Evolutionary conservation across 768 basidiomycete genomes (phyloP), one percentile per base, ranked within the genome.

Genomic region (Suillus variegatus): DNA sequence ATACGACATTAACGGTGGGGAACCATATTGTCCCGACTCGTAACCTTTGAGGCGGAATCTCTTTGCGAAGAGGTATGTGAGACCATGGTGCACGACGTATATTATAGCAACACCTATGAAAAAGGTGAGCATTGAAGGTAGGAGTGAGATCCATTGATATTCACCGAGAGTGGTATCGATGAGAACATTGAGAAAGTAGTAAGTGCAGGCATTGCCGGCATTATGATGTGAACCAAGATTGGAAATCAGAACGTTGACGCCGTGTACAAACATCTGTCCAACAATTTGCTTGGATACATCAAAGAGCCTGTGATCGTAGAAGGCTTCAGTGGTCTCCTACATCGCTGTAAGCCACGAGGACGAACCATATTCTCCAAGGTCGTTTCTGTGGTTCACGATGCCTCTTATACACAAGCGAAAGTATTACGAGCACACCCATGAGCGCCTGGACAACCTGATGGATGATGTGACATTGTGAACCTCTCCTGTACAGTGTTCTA

Each of bases 241-340:
- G 35, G 95, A 95, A 60, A 94, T 86, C 43, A 94, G 78, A 25
- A 95, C 84, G 74, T 95, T 95, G 51, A 86, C 80, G 3, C 84
- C 85, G 72, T 95, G 93, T 4, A 95, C 87, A 71, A 92, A 90
- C 80, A 90, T 82, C 72, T 93, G 91, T 55, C 93, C 97, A 16
- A 92, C 83, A 62, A 97, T 80, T 81, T 98, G 96, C 76, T 97
- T 97, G 3, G 89, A 90, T 6, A 97, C 92, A 71, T 97, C 95
- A 75, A 93, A 95, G n/a, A 92, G 74, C 94, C 93, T 94, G 38
- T 58, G 22, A 43, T 60, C 4, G 18, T 60, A 62, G 35, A 46
- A 36, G 40, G 44, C 47, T 68, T 57, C 18, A 60, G 47, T 32
- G 28, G 22, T 64, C 60, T 71, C 54, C 70, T 57, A 44, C 16